These are phyloP conservation scores for Naegleria lovaniensis DNA, from an alignment of 208 protist genomes.

Conservation along the genomic window DNA sequence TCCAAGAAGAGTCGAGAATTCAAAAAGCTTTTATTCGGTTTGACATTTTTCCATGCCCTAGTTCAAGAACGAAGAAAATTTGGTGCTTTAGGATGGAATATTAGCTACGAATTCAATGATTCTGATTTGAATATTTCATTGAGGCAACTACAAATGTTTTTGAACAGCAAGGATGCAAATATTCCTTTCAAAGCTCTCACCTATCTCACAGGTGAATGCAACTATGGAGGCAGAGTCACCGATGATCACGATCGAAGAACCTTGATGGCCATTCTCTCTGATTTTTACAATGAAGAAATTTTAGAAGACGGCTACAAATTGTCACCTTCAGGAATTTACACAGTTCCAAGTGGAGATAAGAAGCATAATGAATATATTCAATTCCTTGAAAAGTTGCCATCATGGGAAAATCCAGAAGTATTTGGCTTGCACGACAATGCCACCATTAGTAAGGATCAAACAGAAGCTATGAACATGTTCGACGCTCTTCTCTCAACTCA, in stretches of 20 bases:
- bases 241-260: slow-evolving; percentile 84
- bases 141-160: slow-evolving; percentile 87
- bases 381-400: slow-evolving; percentile 69
- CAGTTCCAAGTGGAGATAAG: slow-evolving; percentile 4
- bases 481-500: slow-evolving; percentile 31
- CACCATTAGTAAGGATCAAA: slow-evolving; percentile 68
- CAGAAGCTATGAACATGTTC: slow-evolving; percentile 34
- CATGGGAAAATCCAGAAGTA: slow-evolving; percentile 70
- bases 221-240: slow-evolving; percentile 84
- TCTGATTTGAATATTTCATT: slow-evolving; percentile 87
- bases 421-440: slow-evolving; percentile 88
- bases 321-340: slow-evolving; percentile 47
- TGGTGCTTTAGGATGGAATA: slow-evolving; percentile 90
- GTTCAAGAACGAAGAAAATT: slow-evolving; percentile 90
- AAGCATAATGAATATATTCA: slow-evolving; percentile 55
- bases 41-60: slow-evolving; percentile 92
- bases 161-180: slow-evolving; percentile 69
- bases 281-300: slow-evolving; percentile 74
- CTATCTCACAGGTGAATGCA: slow-evolving; percentile 82
- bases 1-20: slow-evolving; percentile 68
- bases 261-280: slow-evolving; percentile 72
- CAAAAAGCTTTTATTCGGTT: slow-evolving; percentile 81
- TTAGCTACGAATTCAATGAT: slow-evolving; percentile 94
- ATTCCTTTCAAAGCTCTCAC: slow-evolving; percentile 85
- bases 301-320: slow-evolving; percentile 77